phyloP scores from a whole-genome alignment of 148 eudicot species.

The Dysphania ambrosioides region DNA sequence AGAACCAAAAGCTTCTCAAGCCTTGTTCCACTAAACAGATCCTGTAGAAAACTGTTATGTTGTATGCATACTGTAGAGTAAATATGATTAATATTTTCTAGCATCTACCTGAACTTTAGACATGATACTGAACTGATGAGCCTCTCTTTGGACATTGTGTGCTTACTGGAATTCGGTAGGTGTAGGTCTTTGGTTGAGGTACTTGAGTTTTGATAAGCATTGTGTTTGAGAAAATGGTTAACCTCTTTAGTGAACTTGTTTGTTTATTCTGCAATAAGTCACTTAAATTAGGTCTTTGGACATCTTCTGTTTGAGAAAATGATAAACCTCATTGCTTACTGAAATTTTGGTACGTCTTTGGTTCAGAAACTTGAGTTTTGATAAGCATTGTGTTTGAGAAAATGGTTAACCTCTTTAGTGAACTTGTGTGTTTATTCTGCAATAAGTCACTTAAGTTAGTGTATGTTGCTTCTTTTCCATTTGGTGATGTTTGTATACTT shows the following conservation, averaged over 20 bases:
- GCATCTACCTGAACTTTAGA: background rate
- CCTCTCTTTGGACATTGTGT: background rate
- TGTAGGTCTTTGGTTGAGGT: background rate
- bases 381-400: background rate
- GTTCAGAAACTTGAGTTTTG: background rate
- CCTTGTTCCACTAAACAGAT: background rate
- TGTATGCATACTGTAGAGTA: background rate
- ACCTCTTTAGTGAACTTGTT: background rate
- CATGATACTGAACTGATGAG: background rate
- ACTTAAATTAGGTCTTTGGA: background rate
- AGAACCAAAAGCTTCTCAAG: background rate
- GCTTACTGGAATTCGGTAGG: background rate
- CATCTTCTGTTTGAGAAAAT: too few species aligned
- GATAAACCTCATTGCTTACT: too few species aligned
- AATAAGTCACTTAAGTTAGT: background rate
- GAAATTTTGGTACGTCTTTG: background rate
- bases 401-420: background rate
- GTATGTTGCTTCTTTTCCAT: background rate
- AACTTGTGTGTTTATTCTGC: background rate
- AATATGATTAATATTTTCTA: background rate
- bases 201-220: background rate
- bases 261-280: background rate
- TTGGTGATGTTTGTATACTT: conserved; percentile 7
- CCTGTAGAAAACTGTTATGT: background rate
- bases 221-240: background rate